These are phyloP conservation scores for Botryotinia globosa DNA, from an alignment of 2,329 filamentous ascomycete genomes.

Conservation along the genomic window DNA sequence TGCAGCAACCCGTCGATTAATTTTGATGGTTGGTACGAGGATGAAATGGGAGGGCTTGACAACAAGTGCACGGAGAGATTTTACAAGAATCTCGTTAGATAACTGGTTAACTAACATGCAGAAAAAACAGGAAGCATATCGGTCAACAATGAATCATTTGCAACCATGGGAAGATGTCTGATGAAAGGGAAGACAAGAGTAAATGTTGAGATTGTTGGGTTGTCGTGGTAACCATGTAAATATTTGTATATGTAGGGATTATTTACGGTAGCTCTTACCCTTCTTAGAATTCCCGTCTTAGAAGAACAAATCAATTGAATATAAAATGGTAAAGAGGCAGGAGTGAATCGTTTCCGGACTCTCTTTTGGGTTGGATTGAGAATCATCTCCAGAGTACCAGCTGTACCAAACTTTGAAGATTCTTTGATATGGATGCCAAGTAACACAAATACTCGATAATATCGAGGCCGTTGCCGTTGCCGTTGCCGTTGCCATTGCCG, in stretches of 20 bases:
- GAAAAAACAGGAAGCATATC: not conserved
- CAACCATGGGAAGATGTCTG: not conserved
- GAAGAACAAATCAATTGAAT: conserved; percentile 1
- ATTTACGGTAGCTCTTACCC: not conserved
- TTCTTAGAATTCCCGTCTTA: no score
- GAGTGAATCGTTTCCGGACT: not conserved
- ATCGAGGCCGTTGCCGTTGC: not conserved
- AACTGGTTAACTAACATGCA: not conserved
- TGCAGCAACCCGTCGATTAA: conserved; percentile 31
- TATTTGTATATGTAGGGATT: no score
- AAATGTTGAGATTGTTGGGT: not conserved
- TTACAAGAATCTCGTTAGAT: not conserved
- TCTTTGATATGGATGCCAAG: no score
- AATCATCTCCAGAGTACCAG: no score
- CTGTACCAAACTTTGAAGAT: not conserved
- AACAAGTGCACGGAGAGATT: not conserved
- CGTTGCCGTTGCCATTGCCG: not conserved
- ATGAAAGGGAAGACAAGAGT: not conserved
- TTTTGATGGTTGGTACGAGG: conserved; percentile 13
- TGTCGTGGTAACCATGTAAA: conserved; percentile 12
- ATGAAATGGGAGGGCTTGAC: not conserved
- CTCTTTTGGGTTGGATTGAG: not conserved
- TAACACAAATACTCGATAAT: not conserved
- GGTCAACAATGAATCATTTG: not conserved
- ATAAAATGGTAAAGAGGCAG: not conserved